Base-by-base conservation (phyloP, 1,139 yeast genomes). In the Diutina pseudorugosa region DNA sequence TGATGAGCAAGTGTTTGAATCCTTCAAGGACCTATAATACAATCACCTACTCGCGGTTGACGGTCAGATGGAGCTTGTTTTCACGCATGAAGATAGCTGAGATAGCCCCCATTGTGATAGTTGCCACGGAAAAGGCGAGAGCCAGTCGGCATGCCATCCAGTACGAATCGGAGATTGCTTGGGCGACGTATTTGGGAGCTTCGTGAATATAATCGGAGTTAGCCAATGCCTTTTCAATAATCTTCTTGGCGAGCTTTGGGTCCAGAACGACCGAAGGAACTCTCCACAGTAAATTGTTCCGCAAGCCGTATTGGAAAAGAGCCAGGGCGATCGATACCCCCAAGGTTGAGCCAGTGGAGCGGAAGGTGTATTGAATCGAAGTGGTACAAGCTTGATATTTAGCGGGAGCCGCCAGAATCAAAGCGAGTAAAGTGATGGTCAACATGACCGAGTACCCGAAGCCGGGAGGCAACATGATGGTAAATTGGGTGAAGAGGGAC, bases 251-350 rank as follows among this genome's bases (percentile, higher is more conserved):
- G 51, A 73, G 65, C 1, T 63, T 57, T 12, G 51, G 47, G 27
- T 62, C 62, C 6, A 60, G 52, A 11, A 72, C 63, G 11, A 69
- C 56, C 6, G 57, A 54, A 19, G 64, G 62, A 21, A 71, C 60
- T 33, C 41, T 33, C 43, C 51, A 21, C 59, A 58, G 51, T 66
- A 60, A 9, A 12, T 50, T 42, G 9, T 11, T 18, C 21, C 47
- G 40, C 33, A 50, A 41, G 18, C 25, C 16, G 40, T 73, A 73
- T 57, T 77, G 79, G 67, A 85, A 84, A 30, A 83, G 71, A 1
- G 90, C 83, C 6, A 85, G 78, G 0, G 86, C 85, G 42, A 82
- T 62, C 0, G 91, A 73, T 4, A 85, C 87, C 20, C 91, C 91
- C 51, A 83, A 64, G 0, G 90, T 83, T 1, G 88, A 82, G 0